Evolutionary conservation across 164 flowering plant genomes (phyloP).

Genomic region (Malania oleifera): DNA sequence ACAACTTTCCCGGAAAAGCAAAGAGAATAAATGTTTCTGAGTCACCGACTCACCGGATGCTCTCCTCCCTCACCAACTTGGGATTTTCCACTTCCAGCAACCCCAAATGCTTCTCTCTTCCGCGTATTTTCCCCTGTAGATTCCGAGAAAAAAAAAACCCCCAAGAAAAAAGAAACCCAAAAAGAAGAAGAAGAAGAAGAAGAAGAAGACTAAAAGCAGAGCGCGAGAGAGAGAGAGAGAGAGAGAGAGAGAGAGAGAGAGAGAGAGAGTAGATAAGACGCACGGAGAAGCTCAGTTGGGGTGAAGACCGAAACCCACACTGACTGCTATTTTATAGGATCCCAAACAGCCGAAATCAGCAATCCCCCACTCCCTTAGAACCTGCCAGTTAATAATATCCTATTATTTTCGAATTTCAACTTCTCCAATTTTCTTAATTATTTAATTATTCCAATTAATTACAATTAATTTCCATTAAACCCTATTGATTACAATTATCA

Average conservation of each 20-base stretch:
- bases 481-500: background rate
- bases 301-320: slow-evolving; percentile 4
- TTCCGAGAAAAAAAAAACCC: background rate
- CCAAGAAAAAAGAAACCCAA: slow-evolving; percentile 8
- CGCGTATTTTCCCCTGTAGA: background rate
- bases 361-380: no score
- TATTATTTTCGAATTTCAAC: no score
- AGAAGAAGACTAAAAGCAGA: no score
- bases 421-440: no score
- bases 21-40: slow-evolving; percentile 15
- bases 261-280: background rate
- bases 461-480: no score
- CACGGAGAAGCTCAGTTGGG: slow-evolving; percentile 6
- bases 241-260: slow-evolving; percentile 5
- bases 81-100: background rate
- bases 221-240: background rate
- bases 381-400: no score
- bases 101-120: background rate
- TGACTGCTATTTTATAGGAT: slow-evolving; percentile 40
- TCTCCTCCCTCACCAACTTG: background rate
- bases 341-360: no score
- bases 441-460: no score
- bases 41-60: background rate
- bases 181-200: no score
- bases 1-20: slow-evolving; percentile 12